A percentile compares a stretch with the other conserved stretches of the same genome.
phyloP scores from a whole-genome alignment of 176 grass and related monocot genomes.

The Panicum miliaceum region DNA sequence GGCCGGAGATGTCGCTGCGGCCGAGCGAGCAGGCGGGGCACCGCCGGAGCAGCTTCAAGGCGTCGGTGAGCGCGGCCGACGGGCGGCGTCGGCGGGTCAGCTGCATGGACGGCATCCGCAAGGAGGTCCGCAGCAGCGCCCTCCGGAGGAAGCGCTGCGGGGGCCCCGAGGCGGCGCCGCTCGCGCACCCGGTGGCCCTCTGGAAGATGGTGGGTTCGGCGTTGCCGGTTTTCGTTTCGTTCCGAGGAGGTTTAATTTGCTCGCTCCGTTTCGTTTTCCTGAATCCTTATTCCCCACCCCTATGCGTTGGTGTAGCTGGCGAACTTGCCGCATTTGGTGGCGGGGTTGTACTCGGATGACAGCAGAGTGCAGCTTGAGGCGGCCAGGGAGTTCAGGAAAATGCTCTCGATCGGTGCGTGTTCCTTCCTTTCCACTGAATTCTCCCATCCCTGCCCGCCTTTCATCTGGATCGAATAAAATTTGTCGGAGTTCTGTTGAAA shows the following conservation, averaged over 20 bases:
- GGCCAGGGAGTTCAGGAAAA: conserved; percentile 54
- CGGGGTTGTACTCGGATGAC: conserved; percentile 57
- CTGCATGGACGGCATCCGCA: conserved; percentile 48
- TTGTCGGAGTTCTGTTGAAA: neutral
- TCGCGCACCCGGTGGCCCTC: neutral
- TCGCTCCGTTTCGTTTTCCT: neutral
- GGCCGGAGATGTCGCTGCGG: conserved; percentile 56
- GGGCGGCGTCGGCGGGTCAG: conserved; percentile 42
- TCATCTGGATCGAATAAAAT: too few relatives aligned
- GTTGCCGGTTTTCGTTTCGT: neutral
- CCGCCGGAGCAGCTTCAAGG: conserved; percentile 62
- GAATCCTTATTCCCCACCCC: neutral
- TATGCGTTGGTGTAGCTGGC: conserved; percentile 35
- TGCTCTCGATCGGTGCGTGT: conserved; percentile 55
- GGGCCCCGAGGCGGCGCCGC: conserved; percentile 17
- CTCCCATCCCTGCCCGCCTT: too few relatives aligned
- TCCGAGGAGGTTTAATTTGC: neutral
- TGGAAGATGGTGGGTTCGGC: conserved; percentile 44
- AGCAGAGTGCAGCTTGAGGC: conserved; percentile 50
- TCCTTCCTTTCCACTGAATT: neutral
- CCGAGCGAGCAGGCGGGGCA: conserved; percentile 56
- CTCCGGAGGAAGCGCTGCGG: conserved; percentile 54
- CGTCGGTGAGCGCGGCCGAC: conserved; percentile 51
- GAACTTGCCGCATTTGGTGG: conserved; percentile 43
- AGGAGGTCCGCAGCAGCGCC: conserved; percentile 43